These are phyloP conservation scores for Carex arenaria DNA, from an alignment of 202 grass and related monocot species.

Conservation along the genomic window DNA sequence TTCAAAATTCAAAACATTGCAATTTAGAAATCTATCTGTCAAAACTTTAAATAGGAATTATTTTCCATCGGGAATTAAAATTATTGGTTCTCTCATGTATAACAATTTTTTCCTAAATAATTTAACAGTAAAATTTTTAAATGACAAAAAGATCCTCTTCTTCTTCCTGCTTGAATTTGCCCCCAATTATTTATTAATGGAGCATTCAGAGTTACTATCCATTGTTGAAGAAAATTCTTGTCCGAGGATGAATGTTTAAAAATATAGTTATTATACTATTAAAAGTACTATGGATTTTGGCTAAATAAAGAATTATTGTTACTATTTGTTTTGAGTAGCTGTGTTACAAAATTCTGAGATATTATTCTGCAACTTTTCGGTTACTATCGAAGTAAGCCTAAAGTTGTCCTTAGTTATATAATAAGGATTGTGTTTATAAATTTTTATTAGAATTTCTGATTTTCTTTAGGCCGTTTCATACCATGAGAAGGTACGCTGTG, in stretches of 20 bases:
- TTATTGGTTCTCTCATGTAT: no score
- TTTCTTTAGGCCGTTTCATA: conserved; percentile 20
- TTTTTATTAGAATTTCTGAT: background rate
- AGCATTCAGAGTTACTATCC: conserved; percentile 41
- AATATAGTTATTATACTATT: background rate
- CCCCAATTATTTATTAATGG: conserved; percentile 16
- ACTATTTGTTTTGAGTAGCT: background rate
- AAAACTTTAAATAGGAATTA: no score
- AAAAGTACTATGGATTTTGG: background rate
- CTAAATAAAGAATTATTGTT: background rate
- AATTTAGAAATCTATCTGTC: no score
- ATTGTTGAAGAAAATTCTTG: conserved; percentile 36
- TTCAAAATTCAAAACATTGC: no score
- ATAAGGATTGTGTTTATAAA: background rate
- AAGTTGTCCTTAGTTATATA: background rate
- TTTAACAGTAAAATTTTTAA: no score
- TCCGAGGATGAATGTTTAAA: conserved; percentile 46
- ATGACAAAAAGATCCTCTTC: no score
- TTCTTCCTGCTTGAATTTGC: no score
- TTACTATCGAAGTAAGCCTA: background rate
- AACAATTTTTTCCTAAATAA: no score
- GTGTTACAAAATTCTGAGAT: background rate
- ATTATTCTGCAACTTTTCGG: background rate
- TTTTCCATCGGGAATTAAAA: no score
- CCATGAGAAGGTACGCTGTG: conserved; percentile 62